A percentile compares a stretch with the other conserved stretches of the same genome.
phyloP scores from a whole-genome alignment of 208 protist genomes.

The Trypanosoma melophagium region DNA sequence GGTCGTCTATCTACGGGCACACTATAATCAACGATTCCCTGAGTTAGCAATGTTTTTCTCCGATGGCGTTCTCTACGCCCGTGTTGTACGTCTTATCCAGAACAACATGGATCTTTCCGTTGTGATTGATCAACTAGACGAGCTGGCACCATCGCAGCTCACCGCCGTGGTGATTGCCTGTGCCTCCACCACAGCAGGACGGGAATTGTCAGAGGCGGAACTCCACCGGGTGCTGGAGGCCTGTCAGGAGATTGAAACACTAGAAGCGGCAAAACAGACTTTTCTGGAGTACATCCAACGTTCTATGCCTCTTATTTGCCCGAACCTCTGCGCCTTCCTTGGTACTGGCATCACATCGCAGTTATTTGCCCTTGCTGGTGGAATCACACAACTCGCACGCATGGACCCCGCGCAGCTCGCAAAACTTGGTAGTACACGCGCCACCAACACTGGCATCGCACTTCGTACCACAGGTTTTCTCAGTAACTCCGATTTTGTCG shows the following conservation, averaged over 20 bases:
- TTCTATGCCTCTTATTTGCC: slow-evolving; percentile 91
- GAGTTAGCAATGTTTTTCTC: slow-evolving; percentile 89
- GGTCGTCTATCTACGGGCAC: slow-evolving; percentile 82
- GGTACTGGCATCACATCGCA: slow-evolving; percentile 91
- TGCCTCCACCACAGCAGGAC: slow-evolving; percentile 83
- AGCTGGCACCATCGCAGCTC: slow-evolving; percentile 83
- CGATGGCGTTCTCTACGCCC: slow-evolving; percentile 83
- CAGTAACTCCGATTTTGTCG: slow-evolving; percentile 82
- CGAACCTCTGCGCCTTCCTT: slow-evolving; percentile 90
- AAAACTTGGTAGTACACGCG: slow-evolving; percentile 70
- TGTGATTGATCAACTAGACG: slow-evolving; percentile 70
- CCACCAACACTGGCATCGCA: slow-evolving; percentile 56
- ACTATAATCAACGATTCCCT: slow-evolving; percentile 86
- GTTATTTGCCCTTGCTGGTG: slow-evolving; percentile 86
- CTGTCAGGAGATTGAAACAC: slow-evolving; percentile 87
- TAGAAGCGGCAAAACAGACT: slow-evolving; percentile 90
- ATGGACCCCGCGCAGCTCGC: slow-evolving; percentile 74
- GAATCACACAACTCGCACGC: slow-evolving; percentile 62
- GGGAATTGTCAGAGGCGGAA: slow-evolving; percentile 60
- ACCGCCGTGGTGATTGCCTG: slow-evolving; percentile 84
- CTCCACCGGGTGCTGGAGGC: slow-evolving; percentile 68
- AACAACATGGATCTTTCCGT: slow-evolving; percentile 80
- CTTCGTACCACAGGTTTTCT: slow-evolving; percentile 86
- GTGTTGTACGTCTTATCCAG: slow-evolving; percentile 78
- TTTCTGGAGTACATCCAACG: slow-evolving; percentile 92